These are phyloP conservation scores for Ophiocordyceps robertsii DNA, from an alignment of 2,329 filamentous ascomycete genomes.

Conservation along the genomic window DNA sequence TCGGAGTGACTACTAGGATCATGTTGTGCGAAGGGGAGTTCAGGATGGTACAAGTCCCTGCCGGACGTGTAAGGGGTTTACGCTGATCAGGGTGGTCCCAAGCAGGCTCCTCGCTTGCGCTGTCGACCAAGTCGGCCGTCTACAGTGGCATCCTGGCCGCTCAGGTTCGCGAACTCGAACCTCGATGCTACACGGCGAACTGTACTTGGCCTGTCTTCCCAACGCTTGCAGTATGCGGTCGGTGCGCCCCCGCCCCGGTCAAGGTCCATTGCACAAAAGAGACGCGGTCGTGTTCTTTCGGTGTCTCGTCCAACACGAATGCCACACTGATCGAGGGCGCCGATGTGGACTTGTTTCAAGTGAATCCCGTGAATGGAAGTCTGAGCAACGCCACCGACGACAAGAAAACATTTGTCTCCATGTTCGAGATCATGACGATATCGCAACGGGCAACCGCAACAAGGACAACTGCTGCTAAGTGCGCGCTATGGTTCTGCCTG, in stretches of 20 bases:
- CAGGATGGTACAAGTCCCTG: conserved; percentile 1
- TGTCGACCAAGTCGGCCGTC: conserved; percentile 24
- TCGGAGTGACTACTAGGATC: conserved; percentile 22
- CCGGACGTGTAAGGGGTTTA: neutral
- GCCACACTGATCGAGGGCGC: conserved; percentile 8
- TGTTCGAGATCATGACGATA: conserved; percentile 20
- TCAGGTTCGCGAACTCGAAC: conserved; percentile 12
- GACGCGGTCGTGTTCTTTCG: conserved; percentile 14
- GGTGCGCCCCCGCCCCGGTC: conserved; percentile 10
- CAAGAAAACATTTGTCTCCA: conserved; percentile 17
- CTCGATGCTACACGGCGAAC: conserved; percentile 17
- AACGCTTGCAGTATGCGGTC: conserved; percentile 20
- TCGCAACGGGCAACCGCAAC: conserved; percentile 9
- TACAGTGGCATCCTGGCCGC: conserved; percentile 22
- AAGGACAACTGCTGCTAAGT: conserved; percentile 13
- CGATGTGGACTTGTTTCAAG: conserved; percentile 15
- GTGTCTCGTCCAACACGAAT: conserved; percentile 14
- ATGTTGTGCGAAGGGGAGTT: conserved; percentile 12
- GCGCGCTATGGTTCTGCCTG: conserved; percentile 23
- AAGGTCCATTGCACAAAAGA: conserved; percentile 8
- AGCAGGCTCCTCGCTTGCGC: conserved; percentile 9
- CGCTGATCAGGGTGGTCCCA: neutral
- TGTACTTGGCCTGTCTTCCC: conserved; percentile 23
- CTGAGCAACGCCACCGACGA: conserved; percentile 4
- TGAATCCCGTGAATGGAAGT: conserved; percentile 9